These are phyloP conservation scores for Tetradesmus obliquus DNA, from an alignment of 139 green algal species.

Conservation along the genomic window DNA sequence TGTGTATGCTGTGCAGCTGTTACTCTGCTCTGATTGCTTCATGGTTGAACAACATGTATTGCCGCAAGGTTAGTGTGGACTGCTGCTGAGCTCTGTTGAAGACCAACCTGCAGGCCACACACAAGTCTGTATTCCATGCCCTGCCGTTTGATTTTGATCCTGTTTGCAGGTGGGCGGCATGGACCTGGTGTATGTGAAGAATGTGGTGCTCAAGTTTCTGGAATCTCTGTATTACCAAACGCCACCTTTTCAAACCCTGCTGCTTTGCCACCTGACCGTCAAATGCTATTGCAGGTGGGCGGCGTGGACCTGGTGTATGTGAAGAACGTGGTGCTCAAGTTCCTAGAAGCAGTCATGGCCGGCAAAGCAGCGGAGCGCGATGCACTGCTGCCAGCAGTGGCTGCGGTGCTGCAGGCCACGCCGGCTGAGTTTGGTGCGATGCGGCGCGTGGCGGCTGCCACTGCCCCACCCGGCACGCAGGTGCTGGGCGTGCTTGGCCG, in stretches of 20 bases:
- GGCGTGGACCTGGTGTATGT: constrained; percentile 74
- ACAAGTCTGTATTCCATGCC: neutral
- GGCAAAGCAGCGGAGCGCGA: constrained; percentile 62
- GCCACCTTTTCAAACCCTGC: too few relatives aligned
- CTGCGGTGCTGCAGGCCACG: constrained; percentile 67
- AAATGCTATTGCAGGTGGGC: neutral
- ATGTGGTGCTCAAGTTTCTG: constrained; percentile 80
- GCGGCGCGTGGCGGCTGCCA: constrained; percentile 44
- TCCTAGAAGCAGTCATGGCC: constrained; percentile 65
- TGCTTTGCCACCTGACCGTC: too few relatives aligned
- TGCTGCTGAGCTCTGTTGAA: too few relatives aligned
- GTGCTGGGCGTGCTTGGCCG: constrained; percentile 42
- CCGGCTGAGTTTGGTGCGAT: constrained; percentile 61
- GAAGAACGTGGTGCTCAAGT: constrained; percentile 82
- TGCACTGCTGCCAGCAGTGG: constrained; percentile 71
- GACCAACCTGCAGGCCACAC: too few relatives aligned
- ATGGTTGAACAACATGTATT: too few relatives aligned
- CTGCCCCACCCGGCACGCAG: constrained; percentile 42
- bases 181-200: constrained; percentile 78
- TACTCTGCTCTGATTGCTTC: too few relatives aligned
- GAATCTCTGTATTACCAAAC: constrained; percentile 47
- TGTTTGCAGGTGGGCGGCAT: constrained; percentile 16
- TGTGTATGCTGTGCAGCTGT: too few relatives aligned
- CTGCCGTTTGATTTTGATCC: neutral
- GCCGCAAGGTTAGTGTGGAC: too few relatives aligned